phyloP scores from a whole-genome alignment of 768 basidiomycete species.

The Chalciporus sphaerocephalus region DNA sequence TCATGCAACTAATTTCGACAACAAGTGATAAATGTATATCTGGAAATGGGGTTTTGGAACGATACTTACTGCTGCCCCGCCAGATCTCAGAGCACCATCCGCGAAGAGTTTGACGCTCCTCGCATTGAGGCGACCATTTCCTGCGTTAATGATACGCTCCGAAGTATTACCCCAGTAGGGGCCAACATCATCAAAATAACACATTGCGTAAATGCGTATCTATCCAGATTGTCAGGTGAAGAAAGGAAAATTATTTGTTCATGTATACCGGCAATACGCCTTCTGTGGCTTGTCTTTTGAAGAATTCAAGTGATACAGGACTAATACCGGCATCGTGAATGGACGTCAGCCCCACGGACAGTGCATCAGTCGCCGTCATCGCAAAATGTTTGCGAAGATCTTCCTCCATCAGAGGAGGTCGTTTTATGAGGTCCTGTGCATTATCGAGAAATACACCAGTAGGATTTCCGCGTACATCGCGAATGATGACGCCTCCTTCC shows the following conservation, averaged over 20 bases:
- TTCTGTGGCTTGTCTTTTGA: slow-evolving; percentile 62
- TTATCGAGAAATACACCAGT: slow-evolving; percentile 85
- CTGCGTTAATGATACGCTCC: slow-evolving; percentile 49
- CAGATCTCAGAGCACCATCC: slow-evolving; percentile 74
- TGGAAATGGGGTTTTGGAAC: background rate
- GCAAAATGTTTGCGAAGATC: slow-evolving; percentile 60
- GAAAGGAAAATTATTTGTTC: slow-evolving; percentile 4
- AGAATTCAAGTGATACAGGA: slow-evolving; percentile 69
- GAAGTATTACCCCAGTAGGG: slow-evolving; percentile 72
- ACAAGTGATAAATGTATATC: background rate
- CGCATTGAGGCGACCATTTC: slow-evolving; percentile 60
- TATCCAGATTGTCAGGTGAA: slow-evolving; percentile 24
- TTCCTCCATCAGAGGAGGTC: slow-evolving; percentile 58
- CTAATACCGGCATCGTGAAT: slow-evolving; percentile 83
- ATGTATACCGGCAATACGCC: slow-evolving; percentile 55
- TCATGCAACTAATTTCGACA: slow-evolving; percentile 55
- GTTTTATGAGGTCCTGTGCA: slow-evolving; percentile 69
- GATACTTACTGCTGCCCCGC: slow-evolving; percentile 73
- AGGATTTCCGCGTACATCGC: slow-evolving; percentile 60
- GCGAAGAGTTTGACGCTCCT: slow-evolving; percentile 80
- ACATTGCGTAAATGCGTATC: slow-evolving; percentile 79
- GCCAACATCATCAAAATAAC: slow-evolving; percentile 59
- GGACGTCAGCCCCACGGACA: slow-evolving; percentile 69
- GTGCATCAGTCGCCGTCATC: slow-evolving; percentile 60
- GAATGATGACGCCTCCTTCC: slow-evolving; percentile 77